Base-by-base conservation (phyloP, 352 stramenopile genomes). In the Phytophthora citrophthora region DNA sequence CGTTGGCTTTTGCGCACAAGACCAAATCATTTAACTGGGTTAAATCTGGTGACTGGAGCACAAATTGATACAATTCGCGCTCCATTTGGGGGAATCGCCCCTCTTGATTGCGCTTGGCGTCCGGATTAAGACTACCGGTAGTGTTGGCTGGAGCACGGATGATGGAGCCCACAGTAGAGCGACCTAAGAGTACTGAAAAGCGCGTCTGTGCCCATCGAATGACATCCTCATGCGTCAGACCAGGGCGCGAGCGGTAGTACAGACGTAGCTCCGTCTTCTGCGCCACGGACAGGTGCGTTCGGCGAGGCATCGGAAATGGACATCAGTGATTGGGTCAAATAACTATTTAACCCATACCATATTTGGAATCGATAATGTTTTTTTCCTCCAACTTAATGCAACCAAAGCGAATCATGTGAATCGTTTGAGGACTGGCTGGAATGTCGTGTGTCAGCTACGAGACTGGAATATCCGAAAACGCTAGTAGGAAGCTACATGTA, bases 71-170 rank as follows among this genome's bases (percentile, higher is more conserved):
- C 40, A 61, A 50, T 6, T 59, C 20, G 3, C 41, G 49, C 41
- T 66, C 58, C 58, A 66, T 66, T 41, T 66, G 49, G 6, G 58
- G 58, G 29, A 57, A 61, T 31, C 47, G 47, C 20, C 59, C 59
- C 27, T 56, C 43, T 15, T 67, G 50, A 12, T 60, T 60, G 20
- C 49, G 24, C 27, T 60, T 67, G 24, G 59, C 50, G 3, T n/a
- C 13, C 2, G 50, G 50, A 45, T 67, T 61, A n/a, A 67, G 50
- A 20, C 20, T 20, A 20, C 20, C 20, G 43, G 15, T 53, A 5
- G 58, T 55, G 23, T 61, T 36, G 5, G 12, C 15, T 12, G 50
- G 49, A 0, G 59, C 49, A 7, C 59, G 43, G n/a, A 67, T 39
- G 18, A 67, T 67, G 3, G 49, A 49, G 32, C 59, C 59, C 0